Percentiles rank a stretch among this genome's conserved stretches.
phyloP scores from a whole-genome alignment of 2,329 filamentous ascomycete species.

The Cordyceps tenuipes region DNA sequence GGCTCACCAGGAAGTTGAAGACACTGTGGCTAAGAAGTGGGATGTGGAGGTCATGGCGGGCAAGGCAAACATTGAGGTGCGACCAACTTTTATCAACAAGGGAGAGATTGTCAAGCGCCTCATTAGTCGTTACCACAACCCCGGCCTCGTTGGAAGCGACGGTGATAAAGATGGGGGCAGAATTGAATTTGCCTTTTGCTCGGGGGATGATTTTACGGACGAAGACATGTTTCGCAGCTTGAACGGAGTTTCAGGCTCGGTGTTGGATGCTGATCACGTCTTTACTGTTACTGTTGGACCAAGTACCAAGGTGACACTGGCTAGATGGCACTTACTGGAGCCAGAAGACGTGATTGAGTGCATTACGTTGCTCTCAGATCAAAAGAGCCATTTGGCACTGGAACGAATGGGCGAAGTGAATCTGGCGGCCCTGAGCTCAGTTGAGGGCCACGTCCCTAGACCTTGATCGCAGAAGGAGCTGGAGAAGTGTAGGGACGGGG shows the following conservation, averaged over 20 bases:
- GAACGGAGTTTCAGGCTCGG: conserved; percentile 47
- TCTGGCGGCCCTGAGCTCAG: conserved; percentile 43
- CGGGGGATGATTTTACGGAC: conserved; percentile 94
- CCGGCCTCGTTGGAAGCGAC: conserved; percentile 35
- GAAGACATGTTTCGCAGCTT: conserved; percentile 94
- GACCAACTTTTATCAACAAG: conserved; percentile 97
- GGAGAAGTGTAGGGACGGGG: background rate
- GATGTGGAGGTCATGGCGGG: conserved; percentile 95
- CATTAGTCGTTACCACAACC: conserved; percentile 60
- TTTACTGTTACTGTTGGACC: conserved; percentile 90
- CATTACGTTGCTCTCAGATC: conserved; percentile 46
- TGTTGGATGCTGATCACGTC: conserved; percentile 52
- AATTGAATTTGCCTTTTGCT: conserved; percentile 80
- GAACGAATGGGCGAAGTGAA: conserved; percentile 44
- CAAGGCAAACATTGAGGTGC: conserved; percentile 93
- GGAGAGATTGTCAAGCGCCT: conserved; percentile 86
- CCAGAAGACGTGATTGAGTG: conserved; percentile 77
- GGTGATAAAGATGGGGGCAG: conserved; percentile 38
- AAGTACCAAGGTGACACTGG: conserved; percentile 84
- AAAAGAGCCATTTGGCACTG: conserved; percentile 28
- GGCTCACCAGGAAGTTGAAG: conserved; percentile 74
- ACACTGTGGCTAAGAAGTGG: conserved; percentile 67
- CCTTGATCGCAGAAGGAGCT: background rate
- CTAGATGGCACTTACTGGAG: conserved; percentile 83
- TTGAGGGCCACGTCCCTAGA: conserved; percentile 43